Evolutionary conservation across 768 basidiomycete genomes (phyloP), one percentile per base, ranked within the genome.

Genomic region (Agaricus bisporus): DNA sequence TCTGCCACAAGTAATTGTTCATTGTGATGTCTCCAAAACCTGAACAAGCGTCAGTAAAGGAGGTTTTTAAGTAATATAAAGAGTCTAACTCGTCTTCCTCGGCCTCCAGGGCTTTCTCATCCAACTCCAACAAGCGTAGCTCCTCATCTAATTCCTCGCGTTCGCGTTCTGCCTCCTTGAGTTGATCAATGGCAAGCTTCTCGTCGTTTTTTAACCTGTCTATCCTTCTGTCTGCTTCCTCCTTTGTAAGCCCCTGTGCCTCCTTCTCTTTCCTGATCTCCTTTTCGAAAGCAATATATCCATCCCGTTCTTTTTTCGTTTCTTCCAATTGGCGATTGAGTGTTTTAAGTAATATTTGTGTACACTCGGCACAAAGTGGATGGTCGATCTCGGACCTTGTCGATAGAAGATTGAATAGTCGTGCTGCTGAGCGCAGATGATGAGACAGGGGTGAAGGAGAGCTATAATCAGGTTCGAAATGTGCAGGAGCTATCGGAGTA

Each of bases 341-440:
- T 22, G 81, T 82, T 1, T 74, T 74, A 28, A 95, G 79, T 32
- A 98, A 70, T 45, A 87, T 78, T 61, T 89, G 85, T 3, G 94
- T 91, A 68, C 97, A 99, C 63, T 98, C 95, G 0, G 88, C 83
- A 67, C 97, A 99, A 7, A 99, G 77, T 5, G 97, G 97, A 65
- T 98, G 94, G 65, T 94, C 91, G 41, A 95, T 81, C 29, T 88
- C 86, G 49, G 86, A 84, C 41, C 84, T 76, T 52, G 84, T 80
- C 11, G 89, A 88, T 41, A 92, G 74, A 28, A 91, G 66, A 65
- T 87, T 88, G 65, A 90, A 86, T 37, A 93, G 74, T 17, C 82
- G 82, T 56, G 79, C 77, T 44, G 86, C 84, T 35, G 88, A 88
- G 53, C 84, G 83, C 55, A 91, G 72, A 62, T 88, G 86, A 67